Conservation (phyloP, 2,329 filamentous ascomycete genomes). For the Colletotrichum sidae region DNA sequence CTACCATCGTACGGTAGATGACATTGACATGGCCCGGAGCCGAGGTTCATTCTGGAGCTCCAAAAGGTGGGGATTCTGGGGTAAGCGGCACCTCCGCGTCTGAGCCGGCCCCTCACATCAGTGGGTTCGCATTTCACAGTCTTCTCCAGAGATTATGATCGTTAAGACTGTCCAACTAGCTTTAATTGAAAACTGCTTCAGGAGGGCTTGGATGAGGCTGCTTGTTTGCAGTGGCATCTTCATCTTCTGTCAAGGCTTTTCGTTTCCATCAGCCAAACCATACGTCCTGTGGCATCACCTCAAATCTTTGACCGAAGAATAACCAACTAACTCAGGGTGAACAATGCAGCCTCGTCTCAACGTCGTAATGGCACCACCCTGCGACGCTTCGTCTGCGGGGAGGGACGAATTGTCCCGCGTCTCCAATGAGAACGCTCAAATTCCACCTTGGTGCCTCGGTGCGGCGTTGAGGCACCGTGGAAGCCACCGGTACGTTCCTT, state of each 20-base stretch:
- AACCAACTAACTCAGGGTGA: too few relatives aligned
- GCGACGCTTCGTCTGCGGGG: conserved; percentile 19
- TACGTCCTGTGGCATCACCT: neutral
- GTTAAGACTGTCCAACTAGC: neutral
- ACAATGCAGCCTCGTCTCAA: conserved; percentile 4
- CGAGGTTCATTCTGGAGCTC: conserved; percentile 34
- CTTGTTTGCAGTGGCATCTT: too few relatives aligned
- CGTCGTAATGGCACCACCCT: conserved; percentile 26
- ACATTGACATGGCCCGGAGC: conserved; percentile 30
- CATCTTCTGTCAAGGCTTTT: too few relatives aligned
- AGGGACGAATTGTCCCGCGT: conserved; percentile 2
- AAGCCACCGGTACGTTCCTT: conserved; percentile 4
- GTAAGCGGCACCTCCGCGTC: conserved; percentile 34
- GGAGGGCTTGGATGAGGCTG: too few relatives aligned
- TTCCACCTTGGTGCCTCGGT: conserved; percentile 28
- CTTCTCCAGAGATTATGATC: neutral
- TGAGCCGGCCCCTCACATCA: conserved; percentile 19
- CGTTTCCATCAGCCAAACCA: neutral
- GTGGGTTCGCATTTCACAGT: conserved; percentile 9
- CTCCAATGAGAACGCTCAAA: conserved; percentile 23
- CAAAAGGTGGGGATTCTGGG: conserved; percentile 36
- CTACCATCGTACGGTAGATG: conserved; percentile 29
- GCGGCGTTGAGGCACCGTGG: conserved; percentile 16
- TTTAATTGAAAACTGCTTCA: neutral
- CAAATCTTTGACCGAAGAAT: neutral